Conservation (phyloP, 108 stramenopile species). For the Cyclostephanos tholiformis region DNA sequence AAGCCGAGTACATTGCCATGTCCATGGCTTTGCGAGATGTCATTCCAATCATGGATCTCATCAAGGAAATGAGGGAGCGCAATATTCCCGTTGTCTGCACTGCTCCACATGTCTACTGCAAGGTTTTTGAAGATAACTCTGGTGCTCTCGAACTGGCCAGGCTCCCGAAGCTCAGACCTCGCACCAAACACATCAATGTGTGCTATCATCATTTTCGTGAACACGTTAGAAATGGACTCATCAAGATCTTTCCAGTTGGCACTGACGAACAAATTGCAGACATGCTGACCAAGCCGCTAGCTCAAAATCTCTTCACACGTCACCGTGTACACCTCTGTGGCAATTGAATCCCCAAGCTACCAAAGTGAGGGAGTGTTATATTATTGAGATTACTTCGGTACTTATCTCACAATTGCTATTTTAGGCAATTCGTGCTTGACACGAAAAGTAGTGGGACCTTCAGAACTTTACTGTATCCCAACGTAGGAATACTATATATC, state of each 20-base stretch:
- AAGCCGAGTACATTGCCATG: conserved; percentile 36
- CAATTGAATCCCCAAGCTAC: background rate
- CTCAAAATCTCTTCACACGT: conserved; percentile 12
- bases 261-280: conserved; percentile 29
- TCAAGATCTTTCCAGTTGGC: conserved; percentile 32
- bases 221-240: conserved; percentile 31
- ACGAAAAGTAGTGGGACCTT: no score
- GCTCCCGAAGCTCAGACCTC: conserved; percentile 19
- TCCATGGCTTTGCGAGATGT: conserved; percentile 12
- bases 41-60: conserved; percentile 11
- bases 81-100: conserved; percentile 14
- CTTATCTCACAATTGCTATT: no score
- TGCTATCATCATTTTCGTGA: conserved; percentile 40
- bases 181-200: conserved; percentile 35
- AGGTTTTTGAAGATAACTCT: conserved; percentile 47
- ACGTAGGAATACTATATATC: no score
- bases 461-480: no score
- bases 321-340: conserved; percentile 4
- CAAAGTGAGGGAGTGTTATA: no score
- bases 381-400: no score
- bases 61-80: conserved; percentile 21
- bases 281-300: conserved; percentile 6
- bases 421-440: no score
- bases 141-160: conserved; percentile 29
- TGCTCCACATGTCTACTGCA: conserved; percentile 23